phyloP scores from a whole-genome alignment of 345 rosid genomes.

The Sonneratia alba region DNA sequence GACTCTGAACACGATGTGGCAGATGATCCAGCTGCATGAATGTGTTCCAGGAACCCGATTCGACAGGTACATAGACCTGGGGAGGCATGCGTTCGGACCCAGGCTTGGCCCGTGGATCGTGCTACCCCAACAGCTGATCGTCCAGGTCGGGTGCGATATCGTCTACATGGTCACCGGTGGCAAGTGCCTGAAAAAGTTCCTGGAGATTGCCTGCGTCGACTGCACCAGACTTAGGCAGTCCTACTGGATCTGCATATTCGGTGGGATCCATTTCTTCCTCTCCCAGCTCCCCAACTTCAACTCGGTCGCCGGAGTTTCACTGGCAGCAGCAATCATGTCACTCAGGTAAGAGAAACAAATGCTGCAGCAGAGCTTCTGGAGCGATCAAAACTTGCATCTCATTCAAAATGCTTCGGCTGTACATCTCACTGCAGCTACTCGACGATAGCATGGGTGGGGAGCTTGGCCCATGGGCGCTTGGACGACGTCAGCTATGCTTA shows the following conservation, averaged over 20 bases:
- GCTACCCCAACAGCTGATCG: slow-evolving; percentile 87
- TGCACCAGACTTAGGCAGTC: slow-evolving; percentile 66
- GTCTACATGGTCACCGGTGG: slow-evolving; percentile 99
- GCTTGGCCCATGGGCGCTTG: slow-evolving; percentile 47
- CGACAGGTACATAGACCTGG: slow-evolving; percentile 85
- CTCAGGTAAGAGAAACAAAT: slow-evolving; percentile 36
- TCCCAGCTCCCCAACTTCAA: slow-evolving; percentile 93
- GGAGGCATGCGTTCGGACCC: slow-evolving; percentile 70
- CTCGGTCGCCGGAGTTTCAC: slow-evolving; percentile 82
- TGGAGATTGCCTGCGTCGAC: slow-evolving; percentile 58
- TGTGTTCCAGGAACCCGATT: slow-evolving; percentile 85
- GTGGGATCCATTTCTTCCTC: slow-evolving; percentile 77
- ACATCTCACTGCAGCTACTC: slow-evolving; percentile 46
- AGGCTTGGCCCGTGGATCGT: slow-evolving; percentile 85
- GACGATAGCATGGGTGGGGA: slow-evolving; percentile 85
- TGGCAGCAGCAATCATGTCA: slow-evolving; percentile 94
- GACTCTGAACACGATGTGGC: slow-evolving; percentile 95
- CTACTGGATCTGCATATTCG: slow-evolving; percentile 85
- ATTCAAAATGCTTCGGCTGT: too few species aligned
- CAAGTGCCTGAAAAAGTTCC: slow-evolving; percentile 71
- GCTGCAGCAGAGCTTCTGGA: neutral
- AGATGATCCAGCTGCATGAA: slow-evolving; percentile 89
- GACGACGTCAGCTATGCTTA: slow-evolving; percentile 62
- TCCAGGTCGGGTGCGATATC: slow-evolving; percentile 79
- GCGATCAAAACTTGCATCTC: too few species aligned